Base-by-base conservation (phyloP, 2,329 filamentous ascomycete genomes). In the Trichoderma breve region DNA sequence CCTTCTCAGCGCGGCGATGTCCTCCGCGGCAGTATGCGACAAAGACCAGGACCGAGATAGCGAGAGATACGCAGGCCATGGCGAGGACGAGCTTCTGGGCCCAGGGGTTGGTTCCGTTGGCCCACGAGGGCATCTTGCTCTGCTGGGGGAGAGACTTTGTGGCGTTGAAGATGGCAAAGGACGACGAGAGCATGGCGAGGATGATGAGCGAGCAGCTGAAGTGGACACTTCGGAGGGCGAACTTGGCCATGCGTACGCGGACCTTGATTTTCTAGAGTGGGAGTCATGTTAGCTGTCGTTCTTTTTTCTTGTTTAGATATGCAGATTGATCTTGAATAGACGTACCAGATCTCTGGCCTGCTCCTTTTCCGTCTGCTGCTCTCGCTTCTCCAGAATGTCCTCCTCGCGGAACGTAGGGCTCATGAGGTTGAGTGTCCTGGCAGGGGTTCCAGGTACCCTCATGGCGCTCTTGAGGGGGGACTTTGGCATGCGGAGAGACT, bases 121-220 rank as follows among this genome's bases (percentile, higher is more conserved):
- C 93, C 96, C 96, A 99, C 3, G 96, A 83, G 6, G 94, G 93
- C 75, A 97, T 89, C 73, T 88, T 90, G 84, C 93, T 97, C 75
- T 95, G 89, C 15, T 89, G 79, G 39, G 94, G 89, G 2, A 99
- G 86, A 18, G 83, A 69, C 79, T 89, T 93, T 72, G 96, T 98
- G 64, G 94, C 89, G 81, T 96, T 94, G 89, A 99, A 99, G 81
- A 99, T 95, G 76, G 90, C 85, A 79, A 99, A 93, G 4, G 93
- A 94, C n/a, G 93, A 89, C 15, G 92, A 91, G 69, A 99, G 85
- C 89, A 99, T 95, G 74, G 94, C 87, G 72, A 99, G 88, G 75
- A 99, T 93, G 80, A 99, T 98, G 73, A 98, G 87, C 81, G 93
- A 95, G 86, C 96, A 99, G 82, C 93, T 94, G 82, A 99, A 98